phyloP scores from a whole-genome alignment of 1,139 yeast species.

The Tardiomyces depauwii region DNA sequence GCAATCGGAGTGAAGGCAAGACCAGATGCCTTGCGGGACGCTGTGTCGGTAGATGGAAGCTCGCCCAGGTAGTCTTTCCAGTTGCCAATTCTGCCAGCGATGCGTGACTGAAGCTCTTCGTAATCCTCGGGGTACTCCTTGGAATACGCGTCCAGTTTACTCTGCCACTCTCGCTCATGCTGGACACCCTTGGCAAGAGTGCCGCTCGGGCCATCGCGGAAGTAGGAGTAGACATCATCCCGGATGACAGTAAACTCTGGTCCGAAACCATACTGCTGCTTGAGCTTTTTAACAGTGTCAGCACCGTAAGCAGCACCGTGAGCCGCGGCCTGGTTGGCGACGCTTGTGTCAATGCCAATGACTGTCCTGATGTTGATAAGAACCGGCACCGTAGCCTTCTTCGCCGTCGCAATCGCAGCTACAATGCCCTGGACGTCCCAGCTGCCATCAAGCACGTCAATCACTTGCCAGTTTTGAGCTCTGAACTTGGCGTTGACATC shows the following conservation, averaged over 20 bases:
- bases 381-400: slow-evolving; percentile 22
- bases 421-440: slow-evolving; percentile 18
- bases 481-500: slow-evolving; percentile 23
- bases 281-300: slow-evolving; percentile 74
- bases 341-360: slow-evolving; percentile 25
- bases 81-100: slow-evolving; percentile 42
- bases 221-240: too few species aligned
- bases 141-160: slow-evolving; percentile 42
- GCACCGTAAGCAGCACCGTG: slow-evolving; percentile 58
- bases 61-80: too few species aligned
- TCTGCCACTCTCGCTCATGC: slow-evolving; percentile 57
- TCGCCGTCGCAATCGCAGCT: slow-evolving; percentile 20
- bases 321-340: slow-evolving; percentile 22
- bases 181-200: slow-evolving; percentile 32
- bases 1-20: too few species aligned
- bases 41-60: too few species aligned
- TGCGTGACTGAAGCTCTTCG: slow-evolving; percentile 63
- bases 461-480: slow-evolving; percentile 26
- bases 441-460: slow-evolving; percentile 21
- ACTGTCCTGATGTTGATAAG: slow-evolving; percentile 25
- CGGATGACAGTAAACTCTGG: too few species aligned
- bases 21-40: too few species aligned
- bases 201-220: too few species aligned
- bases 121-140: slow-evolving; percentile 59
- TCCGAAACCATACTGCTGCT: slow-evolving; percentile 46